A percentile compares a stretch with the other conserved stretches of the same genome.
phyloP scores from a whole-genome alignment of 345 rosid species.

The Salix caprea region DNA sequence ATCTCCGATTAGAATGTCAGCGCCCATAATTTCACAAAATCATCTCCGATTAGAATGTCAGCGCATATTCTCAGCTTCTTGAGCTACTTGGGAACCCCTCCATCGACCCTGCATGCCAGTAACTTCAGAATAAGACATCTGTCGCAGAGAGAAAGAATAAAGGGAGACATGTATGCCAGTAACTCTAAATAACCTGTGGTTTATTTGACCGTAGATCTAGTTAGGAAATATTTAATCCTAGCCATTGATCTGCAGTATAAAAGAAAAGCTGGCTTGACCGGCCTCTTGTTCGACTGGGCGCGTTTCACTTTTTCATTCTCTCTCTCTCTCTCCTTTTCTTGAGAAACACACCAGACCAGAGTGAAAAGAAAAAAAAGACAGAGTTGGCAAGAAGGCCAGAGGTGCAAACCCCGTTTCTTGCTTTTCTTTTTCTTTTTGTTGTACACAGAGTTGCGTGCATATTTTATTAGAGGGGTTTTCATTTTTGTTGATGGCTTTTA shows the following conservation, averaged over 20 bases:
- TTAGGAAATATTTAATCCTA: too few relatives aligned
- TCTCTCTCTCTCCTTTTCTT: too few relatives aligned
- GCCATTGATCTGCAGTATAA: too few relatives aligned
- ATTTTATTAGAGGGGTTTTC: neutral
- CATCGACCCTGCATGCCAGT: constrained; percentile 39
- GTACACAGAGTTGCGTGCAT: neutral
- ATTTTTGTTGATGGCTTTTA: constrained; percentile 7
- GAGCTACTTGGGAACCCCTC: constrained; percentile 69
- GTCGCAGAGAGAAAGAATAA: constrained; percentile 45
- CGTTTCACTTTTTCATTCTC: too few relatives aligned
- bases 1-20: constrained; percentile 43
- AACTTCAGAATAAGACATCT: constrained; percentile 79
- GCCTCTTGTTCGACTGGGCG: too few relatives aligned
- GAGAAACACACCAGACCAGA: too few relatives aligned
- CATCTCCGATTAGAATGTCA: constrained; percentile 71
- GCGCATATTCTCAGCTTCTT: constrained; percentile 84
- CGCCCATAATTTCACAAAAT: constrained; percentile 36
- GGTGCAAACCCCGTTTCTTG: constrained; percentile 32
- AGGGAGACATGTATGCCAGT: constrained; percentile 22
- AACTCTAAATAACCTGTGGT: too few relatives aligned
- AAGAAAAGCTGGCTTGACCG: too few relatives aligned
- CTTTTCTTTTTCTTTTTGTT: neutral
- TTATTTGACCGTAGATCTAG: too few relatives aligned
- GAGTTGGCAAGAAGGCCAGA: constrained; percentile 79
- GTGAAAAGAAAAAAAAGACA: too few relatives aligned